Evolutionary conservation across 1,284 basidiomycete genomes (phyloP).

Genomic region (Leucoagaricus sp.): DNA sequence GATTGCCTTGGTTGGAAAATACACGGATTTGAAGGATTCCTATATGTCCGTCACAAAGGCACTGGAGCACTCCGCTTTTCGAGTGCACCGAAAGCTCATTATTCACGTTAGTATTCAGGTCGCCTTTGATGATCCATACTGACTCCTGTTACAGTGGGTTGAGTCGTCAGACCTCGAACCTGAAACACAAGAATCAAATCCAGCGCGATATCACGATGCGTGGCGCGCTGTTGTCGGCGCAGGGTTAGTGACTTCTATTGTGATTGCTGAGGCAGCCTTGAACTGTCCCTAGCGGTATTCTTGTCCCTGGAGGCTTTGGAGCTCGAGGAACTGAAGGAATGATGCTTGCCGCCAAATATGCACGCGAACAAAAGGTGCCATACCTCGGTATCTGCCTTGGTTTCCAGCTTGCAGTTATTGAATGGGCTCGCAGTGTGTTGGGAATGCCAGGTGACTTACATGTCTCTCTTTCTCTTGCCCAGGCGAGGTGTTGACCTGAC

Average conservation of each 20-base stretch:
- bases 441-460: conserved; percentile 60
- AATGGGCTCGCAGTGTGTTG: conserved; percentile 91
- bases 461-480: not conserved
- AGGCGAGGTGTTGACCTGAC: not conserved
- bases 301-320: conserved; percentile 96
- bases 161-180: conserved; percentile 94
- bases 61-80: conserved; percentile 95
- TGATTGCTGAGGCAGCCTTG: not conserved
- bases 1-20: conserved; percentile 96
- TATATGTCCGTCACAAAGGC: conserved; percentile 99
- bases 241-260: conserved; percentile 47
- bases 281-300: conserved; percentile 69
- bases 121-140: conserved; percentile 16
- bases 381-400: conserved; percentile 98
- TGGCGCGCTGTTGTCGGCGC: conserved; percentile 94
- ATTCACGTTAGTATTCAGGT: conserved; percentile 59
- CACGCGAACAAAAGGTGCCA: conserved; percentile 91
- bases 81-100: conserved; percentile 82
- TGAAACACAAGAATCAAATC: conserved; percentile 74
- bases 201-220: conserved; percentile 93
- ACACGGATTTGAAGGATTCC: conserved; percentile 95
- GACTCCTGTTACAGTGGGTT: conserved; percentile 72
- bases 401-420: conserved; percentile 96
- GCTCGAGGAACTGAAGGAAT: conserved; percentile 95
- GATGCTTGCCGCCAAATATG: conserved; percentile 97